phyloP scores from a whole-genome alignment of 441 rosid genomes.

The Eruca vesicaria region DNA sequence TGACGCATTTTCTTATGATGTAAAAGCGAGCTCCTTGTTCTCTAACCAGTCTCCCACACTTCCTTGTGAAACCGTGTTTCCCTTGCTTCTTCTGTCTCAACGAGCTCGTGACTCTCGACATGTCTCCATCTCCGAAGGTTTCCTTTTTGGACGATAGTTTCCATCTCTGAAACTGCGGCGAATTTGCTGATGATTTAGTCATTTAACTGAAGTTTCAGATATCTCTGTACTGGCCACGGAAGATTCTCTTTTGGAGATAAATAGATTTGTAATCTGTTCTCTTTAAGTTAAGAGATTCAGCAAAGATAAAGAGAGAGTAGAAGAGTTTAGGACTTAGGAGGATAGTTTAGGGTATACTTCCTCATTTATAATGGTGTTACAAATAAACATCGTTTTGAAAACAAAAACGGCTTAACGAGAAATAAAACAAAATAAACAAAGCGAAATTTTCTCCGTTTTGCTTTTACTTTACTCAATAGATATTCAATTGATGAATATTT shows the following conservation, averaged over 20 bases:
- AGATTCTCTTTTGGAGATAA: neutral
- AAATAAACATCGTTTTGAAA: neutral
- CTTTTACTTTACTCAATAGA: neutral
- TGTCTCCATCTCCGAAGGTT: neutral
- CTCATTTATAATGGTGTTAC: conserved; percentile 20
- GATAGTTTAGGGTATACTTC: conserved; percentile 16
- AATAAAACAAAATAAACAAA: neutral
- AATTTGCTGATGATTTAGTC: conserved; percentile 12
- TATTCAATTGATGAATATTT: neutral
- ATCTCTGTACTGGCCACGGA: neutral
- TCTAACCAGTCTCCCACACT: conserved; percentile 69
- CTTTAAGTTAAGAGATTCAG: neutral
- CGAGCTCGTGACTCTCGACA: conserved; percentile 5
- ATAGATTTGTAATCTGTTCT: neutral
- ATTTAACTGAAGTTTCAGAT: neutral
- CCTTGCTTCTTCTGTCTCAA: conserved; percentile 25
- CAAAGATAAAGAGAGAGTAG: neutral
- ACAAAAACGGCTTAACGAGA: neutral
- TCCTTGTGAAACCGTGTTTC: conserved; percentile 67
- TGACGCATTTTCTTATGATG: conserved; percentile 80
- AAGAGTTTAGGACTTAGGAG: neutral
- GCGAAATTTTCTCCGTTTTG: neutral
- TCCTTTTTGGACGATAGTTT: conserved; percentile 11
- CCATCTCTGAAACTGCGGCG: conserved; percentile 15
- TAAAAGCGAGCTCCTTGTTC: conserved; percentile 90